Percentiles rank a stretch among this genome's conserved stretches.
These are phyloP conservation scores for Neurospora sp. DNA, from an alignment of 495 filamentous ascomycete genomes.

Conservation along the genomic window DNA sequence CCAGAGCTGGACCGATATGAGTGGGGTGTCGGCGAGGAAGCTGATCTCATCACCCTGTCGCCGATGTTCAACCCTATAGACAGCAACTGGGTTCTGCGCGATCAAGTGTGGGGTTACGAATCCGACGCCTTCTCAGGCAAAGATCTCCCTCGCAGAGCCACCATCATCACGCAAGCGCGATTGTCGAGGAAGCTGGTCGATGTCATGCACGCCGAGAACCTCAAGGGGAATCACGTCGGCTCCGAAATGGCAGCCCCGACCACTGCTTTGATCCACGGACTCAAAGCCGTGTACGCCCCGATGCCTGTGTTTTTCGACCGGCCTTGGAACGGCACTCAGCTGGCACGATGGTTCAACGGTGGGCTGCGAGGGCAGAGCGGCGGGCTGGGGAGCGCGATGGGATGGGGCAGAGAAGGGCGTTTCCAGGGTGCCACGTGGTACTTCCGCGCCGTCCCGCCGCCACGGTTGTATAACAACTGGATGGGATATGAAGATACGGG, in stretches of 20 bases:
- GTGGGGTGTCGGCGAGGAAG: constrained; percentile 70
- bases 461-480: constrained; percentile 52
- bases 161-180: constrained; percentile 56
- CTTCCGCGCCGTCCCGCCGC: constrained; percentile 41
- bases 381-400: constrained; percentile 37
- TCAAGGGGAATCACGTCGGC: constrained; percentile 49
- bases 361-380: constrained; percentile 38
- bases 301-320: constrained; percentile 62
- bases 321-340: constrained; percentile 43
- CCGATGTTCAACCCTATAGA: constrained; percentile 59
- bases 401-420: constrained; percentile 42
- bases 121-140: constrained; percentile 33
- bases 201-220: constrained; percentile 53
- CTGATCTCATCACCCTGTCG: constrained; percentile 60
- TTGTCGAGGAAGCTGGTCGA: constrained; percentile 53
- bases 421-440: constrained; percentile 52
- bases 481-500: constrained; percentile 45
- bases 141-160: constrained; percentile 52
- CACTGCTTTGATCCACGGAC: constrained; percentile 55
- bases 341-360: constrained; percentile 54
- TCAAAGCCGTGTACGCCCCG: constrained; percentile 59
- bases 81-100: constrained; percentile 51
- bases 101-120: constrained; percentile 53
- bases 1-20: constrained; percentile 51
- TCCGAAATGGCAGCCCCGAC: constrained; percentile 64